These are phyloP conservation scores for Penicillium desertorum DNA, from an alignment of 495 filamentous ascomycete species.

Conservation along the genomic window DNA sequence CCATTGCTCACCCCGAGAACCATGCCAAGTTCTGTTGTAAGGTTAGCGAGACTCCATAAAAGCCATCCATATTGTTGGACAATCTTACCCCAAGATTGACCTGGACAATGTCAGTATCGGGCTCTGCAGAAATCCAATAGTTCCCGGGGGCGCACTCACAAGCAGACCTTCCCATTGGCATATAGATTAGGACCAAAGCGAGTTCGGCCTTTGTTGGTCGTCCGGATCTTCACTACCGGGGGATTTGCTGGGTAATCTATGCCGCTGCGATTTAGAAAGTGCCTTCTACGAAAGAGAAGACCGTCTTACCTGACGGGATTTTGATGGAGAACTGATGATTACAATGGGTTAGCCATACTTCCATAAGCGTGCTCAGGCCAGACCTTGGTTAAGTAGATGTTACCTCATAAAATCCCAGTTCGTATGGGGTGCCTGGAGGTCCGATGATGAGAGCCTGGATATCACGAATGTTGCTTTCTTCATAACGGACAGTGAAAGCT, in stretches of 20 bases:
- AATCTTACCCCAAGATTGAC: conserved; percentile 81
- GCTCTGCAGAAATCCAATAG: neutral
- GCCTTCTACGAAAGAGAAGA: neutral
- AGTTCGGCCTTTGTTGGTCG: conserved; percentile 82
- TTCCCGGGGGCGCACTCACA: conserved; percentile 51
- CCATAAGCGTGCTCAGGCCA: neutral
- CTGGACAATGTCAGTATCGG: conserved; percentile 44
- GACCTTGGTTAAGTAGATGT: conserved; percentile 6
- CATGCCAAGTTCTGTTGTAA: conserved; percentile 80
- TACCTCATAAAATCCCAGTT: conserved; percentile 96
- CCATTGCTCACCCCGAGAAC: conserved; percentile 88
- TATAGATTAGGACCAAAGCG: conserved; percentile 99
- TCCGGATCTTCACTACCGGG: conserved; percentile 70
- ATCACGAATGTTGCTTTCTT: conserved; percentile 83
- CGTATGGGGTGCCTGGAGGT: conserved; percentile 92
- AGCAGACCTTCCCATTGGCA: conserved; percentile 82
- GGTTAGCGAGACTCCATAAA: neutral
- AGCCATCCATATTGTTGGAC: neutral
- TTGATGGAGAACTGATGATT: conserved; percentile 35
- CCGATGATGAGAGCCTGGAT: conserved; percentile 88
- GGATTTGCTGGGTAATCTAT: conserved; percentile 86
- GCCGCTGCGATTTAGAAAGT: conserved; percentile 1
- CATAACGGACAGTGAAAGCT: conserved; percentile 61
- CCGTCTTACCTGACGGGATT: conserved; percentile 33
- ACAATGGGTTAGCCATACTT: neutral